Evolutionary conservation across 2,329 filamentous ascomycete species (phyloP).

Genomic region (Cladophialophora carrionii): DNA sequence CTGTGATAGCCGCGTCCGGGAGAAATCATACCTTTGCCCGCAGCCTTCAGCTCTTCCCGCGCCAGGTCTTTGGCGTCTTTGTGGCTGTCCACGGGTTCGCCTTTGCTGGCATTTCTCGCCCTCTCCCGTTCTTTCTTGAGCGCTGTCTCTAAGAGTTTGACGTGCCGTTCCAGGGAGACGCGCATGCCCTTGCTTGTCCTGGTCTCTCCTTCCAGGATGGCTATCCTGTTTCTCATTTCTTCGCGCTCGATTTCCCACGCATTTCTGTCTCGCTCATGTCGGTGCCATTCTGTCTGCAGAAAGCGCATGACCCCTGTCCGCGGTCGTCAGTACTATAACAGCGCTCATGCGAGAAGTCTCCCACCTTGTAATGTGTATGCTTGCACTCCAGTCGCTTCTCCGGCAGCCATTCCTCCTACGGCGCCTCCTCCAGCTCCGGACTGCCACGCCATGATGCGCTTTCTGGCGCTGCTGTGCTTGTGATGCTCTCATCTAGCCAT

Average conservation of each 20-base stretch:
- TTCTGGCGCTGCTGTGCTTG: constrained; percentile 29
- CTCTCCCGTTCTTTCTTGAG: constrained; percentile 80
- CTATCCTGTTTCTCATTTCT: constrained; percentile 98
- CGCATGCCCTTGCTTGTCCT: constrained; percentile 85
- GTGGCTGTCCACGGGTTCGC: constrained; percentile 55
- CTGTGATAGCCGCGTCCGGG: not conserved
- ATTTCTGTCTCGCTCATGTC: constrained; percentile 95
- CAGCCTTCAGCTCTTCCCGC: constrained; percentile 49
- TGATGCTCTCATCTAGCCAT: constrained; percentile 38
- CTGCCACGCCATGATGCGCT: constrained; percentile 40
- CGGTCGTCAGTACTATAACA: constrained; percentile 8
- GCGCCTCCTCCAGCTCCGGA: constrained; percentile 35
- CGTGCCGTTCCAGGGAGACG: constrained; percentile 86
- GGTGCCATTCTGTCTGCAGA: constrained; percentile 98
- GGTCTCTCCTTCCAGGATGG: constrained; percentile 85
- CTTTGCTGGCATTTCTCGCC: constrained; percentile 58
- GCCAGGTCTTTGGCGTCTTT: constrained; percentile 52
- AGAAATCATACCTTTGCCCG: constrained; percentile 44
- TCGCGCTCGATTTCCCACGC: constrained; percentile 98
- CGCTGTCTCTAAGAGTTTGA: constrained; percentile 84
- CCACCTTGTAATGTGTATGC: constrained; percentile 39
- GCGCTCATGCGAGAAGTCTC: not conserved
- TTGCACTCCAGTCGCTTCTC: constrained; percentile 37
- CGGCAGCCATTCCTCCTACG: constrained; percentile 30
- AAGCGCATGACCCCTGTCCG: constrained; percentile 94